Percentiles rank a stretch among this genome's conserved stretches.
phyloP scores from a whole-genome alignment of 1,284 basidiomycete genomes.

The Leccinum discolor region DNA sequence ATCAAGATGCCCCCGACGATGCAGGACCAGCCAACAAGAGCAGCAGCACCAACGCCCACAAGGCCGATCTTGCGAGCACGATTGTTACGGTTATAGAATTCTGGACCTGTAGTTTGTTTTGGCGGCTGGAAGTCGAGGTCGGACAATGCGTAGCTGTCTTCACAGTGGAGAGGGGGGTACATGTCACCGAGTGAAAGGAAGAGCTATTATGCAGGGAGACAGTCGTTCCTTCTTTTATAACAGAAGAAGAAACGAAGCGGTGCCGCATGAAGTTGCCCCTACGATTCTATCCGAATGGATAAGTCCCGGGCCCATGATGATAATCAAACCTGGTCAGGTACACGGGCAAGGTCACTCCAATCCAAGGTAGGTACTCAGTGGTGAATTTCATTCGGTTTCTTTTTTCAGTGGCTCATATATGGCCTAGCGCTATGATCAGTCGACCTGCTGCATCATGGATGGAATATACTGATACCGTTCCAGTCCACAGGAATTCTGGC shows the following conservation, averaged over 20 bases:
- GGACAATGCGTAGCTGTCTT: conserved; percentile 12
- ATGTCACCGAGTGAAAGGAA: conserved; percentile 8
- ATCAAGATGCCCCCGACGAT: conserved; percentile 25
- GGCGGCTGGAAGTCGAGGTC: conserved; percentile 27
- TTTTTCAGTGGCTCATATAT: background rate
- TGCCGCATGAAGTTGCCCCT: conserved; percentile 10
- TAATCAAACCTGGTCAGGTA: conserved; percentile 6
- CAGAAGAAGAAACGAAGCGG: background rate
- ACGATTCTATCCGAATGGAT: conserved; percentile 5
- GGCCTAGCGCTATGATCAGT: background rate
- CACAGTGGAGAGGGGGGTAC: conserved; percentile 1
- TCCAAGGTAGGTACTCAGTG: background rate
- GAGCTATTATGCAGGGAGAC: background rate
- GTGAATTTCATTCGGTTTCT: background rate
- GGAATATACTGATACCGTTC: too few species aligned
- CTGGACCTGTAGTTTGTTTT: conserved; percentile 26
- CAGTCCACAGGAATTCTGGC: too few species aligned
- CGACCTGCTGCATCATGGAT: too few species aligned
- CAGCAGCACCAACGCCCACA: conserved; percentile 24
- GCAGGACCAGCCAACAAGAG: conserved; percentile 23
- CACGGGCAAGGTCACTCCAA: background rate
- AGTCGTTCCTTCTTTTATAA: too few species aligned
- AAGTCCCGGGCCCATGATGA: background rate
- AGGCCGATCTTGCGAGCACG: conserved; percentile 26
- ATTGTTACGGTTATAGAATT: conserved; percentile 33